Evolutionary conservation across 208 protist genomes (phyloP), one percentile per base, ranked within the genome.

Genomic region (Histomonas meleagridis): DNA sequence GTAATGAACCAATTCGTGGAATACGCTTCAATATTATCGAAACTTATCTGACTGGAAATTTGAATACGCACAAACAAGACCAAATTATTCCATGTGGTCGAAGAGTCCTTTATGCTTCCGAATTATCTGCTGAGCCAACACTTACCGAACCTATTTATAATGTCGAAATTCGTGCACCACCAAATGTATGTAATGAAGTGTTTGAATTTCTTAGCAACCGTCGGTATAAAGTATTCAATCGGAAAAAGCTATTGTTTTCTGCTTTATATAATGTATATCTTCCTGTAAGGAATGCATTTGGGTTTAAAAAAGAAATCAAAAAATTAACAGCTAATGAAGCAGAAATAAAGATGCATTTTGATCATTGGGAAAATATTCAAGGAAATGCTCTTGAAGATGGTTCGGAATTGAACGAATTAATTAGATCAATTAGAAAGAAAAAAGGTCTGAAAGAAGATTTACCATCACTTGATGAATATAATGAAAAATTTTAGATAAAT

Each of bases 251-350:
- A 70, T 70, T 70, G 62, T 97, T 97, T 91, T 98, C 97, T 57
- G 97, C 97, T 90, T 95, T 99, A 91, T 97, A 97, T 95, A 97
- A 96, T 93, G 97, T 97, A 69, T 96, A 98, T 95, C 94, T 99
- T 70, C 98, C 98, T 53, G 98, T 99, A 72, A 95, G 95, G 40
- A 97, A 99, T 95, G 99, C 97, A n/a, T 99, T 99, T 95, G 97
- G 94, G 72, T 97, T 98, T 94, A 98, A 96, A 72, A 95, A 96
- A 60, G 98, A 98, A 92, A 96, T 99, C 9, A 96, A 97, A 93
- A 92, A 96, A 35, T 92, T 95, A 70, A 99, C 98, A 32, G 95
- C 95, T 53, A 98, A 97, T 91, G 94, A 98, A 92, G 97, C 97
- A 62, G 98, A 98, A 96, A 97, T 97, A 76, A 97, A 99, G 96